Evolutionary conservation across 2,329 filamentous ascomycete species (phyloP), one percentile per base, ranked within the genome.

Genomic region (Myotisia sp.): DNA sequence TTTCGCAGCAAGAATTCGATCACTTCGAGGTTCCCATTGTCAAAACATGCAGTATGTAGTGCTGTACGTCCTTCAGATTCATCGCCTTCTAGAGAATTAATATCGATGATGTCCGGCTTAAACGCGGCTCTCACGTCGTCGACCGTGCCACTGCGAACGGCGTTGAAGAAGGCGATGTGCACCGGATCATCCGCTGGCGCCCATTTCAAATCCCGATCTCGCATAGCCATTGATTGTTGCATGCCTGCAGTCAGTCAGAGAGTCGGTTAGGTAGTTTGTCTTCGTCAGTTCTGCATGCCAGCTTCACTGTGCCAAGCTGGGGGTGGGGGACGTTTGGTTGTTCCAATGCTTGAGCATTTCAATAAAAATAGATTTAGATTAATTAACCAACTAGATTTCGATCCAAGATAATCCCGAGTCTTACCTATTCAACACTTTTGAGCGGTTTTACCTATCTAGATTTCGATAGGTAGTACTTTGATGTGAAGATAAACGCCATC

Each of bases 1-100:
- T 48, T 46, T 16, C 46, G 41, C 6, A 54, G 32, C 14, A 55
- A 42, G 29, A 51, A 35, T 17, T 39, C 40, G 3, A 50, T 44
- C 7, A 53, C 42, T 21, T 42, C 44, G 26, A 40, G 38, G 16
- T 46, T 43, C 5, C 44, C 44, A 10, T 47, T 17, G 39, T 14
- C 37, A 33, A 33, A 41, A 37, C 29, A 32, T 6, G 51, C 51
- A 21, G 45, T 42, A 16, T 47, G 49, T 23, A 48, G 37, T 6
- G 47, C 43, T 2, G 40, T 47, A 6, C 31, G 26, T 14, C 29
- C 29, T 24, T 32, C 29, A n/a, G 24, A 32, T 8, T 22, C 29
- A 10, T 32, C 29, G 13, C 29, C 29, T 9, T 32, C 19, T 9
- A 32, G 29, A 3, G 29, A 19, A 32, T 32, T 32, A 14, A 32